Evolutionary conservation across 495 filamentous ascomycete genomes (phyloP), one percentile per base, ranked within the genome.

Genomic region (Talaromyces nanjingensis): DNA sequence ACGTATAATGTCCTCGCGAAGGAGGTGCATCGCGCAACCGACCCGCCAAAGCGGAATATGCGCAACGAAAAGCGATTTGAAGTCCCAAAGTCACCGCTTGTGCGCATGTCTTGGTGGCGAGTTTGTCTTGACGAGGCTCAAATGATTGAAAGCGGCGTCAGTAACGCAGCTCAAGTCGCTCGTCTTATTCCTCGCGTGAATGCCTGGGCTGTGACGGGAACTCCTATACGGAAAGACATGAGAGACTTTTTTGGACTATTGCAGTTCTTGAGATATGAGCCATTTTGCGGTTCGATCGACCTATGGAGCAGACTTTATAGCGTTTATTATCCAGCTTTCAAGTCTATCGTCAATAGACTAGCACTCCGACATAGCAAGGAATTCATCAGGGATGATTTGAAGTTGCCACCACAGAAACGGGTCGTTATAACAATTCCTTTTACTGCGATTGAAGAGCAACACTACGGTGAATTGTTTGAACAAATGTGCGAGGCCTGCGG

Each of bases 111-210:
- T 9, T 98, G 94, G 93, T 97, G 92, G 91, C 84, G 94, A 31
- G 86, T 97, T 2, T 93, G 91, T 65, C 83, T 97, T 3, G 94
- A 98, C 70, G 94, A 97, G 73, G 94, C 92, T 2, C 94, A 98
- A 71, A 96, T 96, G 89, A 84, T 97, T 37, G 93, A 96, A 63
- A 91, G 84, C 65, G 91, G 91, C 58, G 85, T 93, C 7, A 93
- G 86, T 70, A 88, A 89, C 63, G 90, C 93, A 16, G 92, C 94
- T 2, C 84, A 82, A 65, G 83, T 97, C 34, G 92, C 93, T 18
- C 76, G 86, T 27, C 73, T 87, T 22, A 90, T 98, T 65, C 92
- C 93, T 60, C 82, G 93, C 25, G 72, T 89, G 64, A 93, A 94
- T 74, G 86, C 91, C 9, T 97, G 94, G 94, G 91, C 86, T 27